Conservation (phyloP, 2,329 filamentous ascomycete species). For the Sarocladiaceae sp. region DNA sequence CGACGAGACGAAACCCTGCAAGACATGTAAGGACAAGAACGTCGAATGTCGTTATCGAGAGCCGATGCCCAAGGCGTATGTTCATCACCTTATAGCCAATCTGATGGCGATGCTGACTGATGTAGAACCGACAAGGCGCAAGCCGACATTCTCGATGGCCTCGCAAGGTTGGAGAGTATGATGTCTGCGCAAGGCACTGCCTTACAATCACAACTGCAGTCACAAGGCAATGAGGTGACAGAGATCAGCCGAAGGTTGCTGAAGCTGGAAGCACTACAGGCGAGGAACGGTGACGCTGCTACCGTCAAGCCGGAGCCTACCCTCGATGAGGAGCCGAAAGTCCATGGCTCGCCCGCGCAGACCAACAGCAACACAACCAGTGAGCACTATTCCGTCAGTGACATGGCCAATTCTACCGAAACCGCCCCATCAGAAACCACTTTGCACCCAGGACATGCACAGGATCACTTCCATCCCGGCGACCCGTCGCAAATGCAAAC, state of each 20-base stretch:
- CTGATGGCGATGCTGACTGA: not conserved
- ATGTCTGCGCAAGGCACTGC: conserved; percentile 20
- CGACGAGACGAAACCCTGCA: conserved; percentile 77
- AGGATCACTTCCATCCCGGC: not conserved
- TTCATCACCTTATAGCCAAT: conserved; percentile 13
- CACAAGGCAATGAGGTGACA: not conserved
- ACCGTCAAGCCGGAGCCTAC: conserved; percentile 22
- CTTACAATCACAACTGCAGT: too few relatives aligned
- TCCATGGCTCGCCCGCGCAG: conserved; percentile 9
- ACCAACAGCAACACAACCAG: conserved; percentile 8
- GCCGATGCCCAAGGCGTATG: conserved; percentile 84
- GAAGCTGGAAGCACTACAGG: conserved; percentile 26
- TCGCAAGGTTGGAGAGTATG: conserved; percentile 34
- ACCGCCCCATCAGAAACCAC: conserved; percentile 4
- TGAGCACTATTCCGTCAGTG: conserved; percentile 3
- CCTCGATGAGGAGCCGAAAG: conserved; percentile 17
- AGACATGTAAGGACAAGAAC: conserved; percentile 82
- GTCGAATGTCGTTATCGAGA: conserved; percentile 84
- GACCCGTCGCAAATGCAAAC: conserved; percentile 17
- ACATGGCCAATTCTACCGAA: conserved; percentile 1
- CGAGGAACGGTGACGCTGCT: conserved; percentile 8
- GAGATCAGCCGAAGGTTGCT: conserved; percentile 18
- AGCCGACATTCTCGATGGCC: conserved; percentile 53
- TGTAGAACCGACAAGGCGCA: conserved; percentile 53
- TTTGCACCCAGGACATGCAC: not conserved